phyloP scores from a whole-genome alignment of 352 stramenopile genomes.

The Nothophytophthora sp. region DNA sequence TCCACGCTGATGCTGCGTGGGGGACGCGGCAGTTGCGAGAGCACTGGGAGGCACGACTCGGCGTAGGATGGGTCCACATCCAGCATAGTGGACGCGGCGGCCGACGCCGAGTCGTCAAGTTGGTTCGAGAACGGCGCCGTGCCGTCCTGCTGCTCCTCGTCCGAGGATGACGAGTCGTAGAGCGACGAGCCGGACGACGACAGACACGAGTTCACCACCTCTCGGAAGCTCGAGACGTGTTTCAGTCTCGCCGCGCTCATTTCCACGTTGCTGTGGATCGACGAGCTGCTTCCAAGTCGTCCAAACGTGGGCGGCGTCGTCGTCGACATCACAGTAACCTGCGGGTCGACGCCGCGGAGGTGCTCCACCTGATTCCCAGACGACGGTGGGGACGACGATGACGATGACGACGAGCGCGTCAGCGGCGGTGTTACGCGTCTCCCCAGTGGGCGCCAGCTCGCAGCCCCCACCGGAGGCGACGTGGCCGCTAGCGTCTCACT shows the following conservation, averaged over 20 bases:
- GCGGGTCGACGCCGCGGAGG: slow-evolving; percentile 11
- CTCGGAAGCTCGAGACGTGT: slow-evolving; percentile 43
- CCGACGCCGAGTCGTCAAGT: slow-evolving; percentile 9
- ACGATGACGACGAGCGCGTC: slow-evolving; percentile 14
- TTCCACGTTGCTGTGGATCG: slow-evolving; percentile 7
- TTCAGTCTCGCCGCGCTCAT: slow-evolving; percentile 16
- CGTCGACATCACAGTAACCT: slow-evolving; percentile 19
- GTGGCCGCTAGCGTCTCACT: slow-evolving; percentile 37
- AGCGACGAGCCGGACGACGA: slow-evolving; percentile 59
- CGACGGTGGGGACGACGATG: slow-evolving; percentile 14
- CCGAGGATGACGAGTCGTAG: slow-evolving; percentile 48
- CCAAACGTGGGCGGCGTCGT: slow-evolving; percentile 19
- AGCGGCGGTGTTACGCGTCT: slow-evolving; percentile 34
- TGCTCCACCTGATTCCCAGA: slow-evolving; percentile 29
- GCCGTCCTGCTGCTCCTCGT: slow-evolving; percentile 37
- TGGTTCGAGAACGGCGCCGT: slow-evolving; percentile 11
- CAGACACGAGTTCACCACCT: slow-evolving; percentile 42
- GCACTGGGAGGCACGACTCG: slow-evolving; percentile 44
- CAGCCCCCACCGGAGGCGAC: slow-evolving; percentile 12
- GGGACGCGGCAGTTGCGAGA: slow-evolving; percentile 42
- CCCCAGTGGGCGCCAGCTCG: slow-evolving; percentile 52
- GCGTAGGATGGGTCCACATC: slow-evolving; percentile 49
- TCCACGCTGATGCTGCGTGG: slow-evolving; percentile 49
- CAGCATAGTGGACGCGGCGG: slow-evolving; percentile 16
- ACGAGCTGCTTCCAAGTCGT: slow-evolving; percentile 28